A percentile compares a stretch with the other conserved stretches of the same genome.
Evolutionary conservation across 148 eudicot genomes (phyloP).

Genomic region (Polygonum maritimum): DNA sequence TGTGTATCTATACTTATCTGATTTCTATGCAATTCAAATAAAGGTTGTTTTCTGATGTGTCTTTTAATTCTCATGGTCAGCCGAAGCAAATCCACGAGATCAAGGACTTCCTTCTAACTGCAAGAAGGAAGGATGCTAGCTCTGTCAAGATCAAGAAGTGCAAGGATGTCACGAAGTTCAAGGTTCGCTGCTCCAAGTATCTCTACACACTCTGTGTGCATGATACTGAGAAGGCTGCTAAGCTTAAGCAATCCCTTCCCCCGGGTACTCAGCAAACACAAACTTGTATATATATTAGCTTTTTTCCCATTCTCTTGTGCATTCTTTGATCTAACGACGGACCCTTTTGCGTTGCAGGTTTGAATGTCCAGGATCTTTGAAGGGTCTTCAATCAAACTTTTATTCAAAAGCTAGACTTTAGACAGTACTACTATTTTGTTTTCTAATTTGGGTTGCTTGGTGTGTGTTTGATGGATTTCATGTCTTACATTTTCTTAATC

Average conservation of each 20-base stretch:
- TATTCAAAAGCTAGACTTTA: not conserved
- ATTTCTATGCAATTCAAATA: not conserved
- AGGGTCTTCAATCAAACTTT: not conserved
- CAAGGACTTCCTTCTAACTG: slow-evolving; percentile 58
- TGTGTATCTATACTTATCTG: not conserved
- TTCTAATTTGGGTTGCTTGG: not conserved
- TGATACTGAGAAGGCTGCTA: slow-evolving; percentile 47
- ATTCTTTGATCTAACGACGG: not conserved
- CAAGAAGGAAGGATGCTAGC: slow-evolving; percentile 54
- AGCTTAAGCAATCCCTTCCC: slow-evolving; percentile 60
- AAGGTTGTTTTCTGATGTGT: not conserved
- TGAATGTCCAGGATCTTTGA: slow-evolving; percentile 40
- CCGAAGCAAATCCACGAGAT: slow-evolving; percentile 56
- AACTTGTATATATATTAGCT: not conserved
- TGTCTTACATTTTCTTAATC: not conserved
- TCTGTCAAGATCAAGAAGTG: slow-evolving; percentile 45
- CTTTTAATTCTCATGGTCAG: slow-evolving; percentile 2
- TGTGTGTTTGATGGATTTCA: not conserved
- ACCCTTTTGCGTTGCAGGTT: slow-evolving; percentile 15
- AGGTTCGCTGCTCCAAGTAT: slow-evolving; percentile 58
- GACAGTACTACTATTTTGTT: not conserved
- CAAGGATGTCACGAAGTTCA: slow-evolving; percentile 52
- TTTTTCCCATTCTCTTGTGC: not conserved
- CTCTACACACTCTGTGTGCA: slow-evolving; percentile 49
- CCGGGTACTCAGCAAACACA: slow-evolving; percentile 22